Evolutionary conservation across 768 basidiomycete species (phyloP).

Genomic region (Lactarius sp.): DNA sequence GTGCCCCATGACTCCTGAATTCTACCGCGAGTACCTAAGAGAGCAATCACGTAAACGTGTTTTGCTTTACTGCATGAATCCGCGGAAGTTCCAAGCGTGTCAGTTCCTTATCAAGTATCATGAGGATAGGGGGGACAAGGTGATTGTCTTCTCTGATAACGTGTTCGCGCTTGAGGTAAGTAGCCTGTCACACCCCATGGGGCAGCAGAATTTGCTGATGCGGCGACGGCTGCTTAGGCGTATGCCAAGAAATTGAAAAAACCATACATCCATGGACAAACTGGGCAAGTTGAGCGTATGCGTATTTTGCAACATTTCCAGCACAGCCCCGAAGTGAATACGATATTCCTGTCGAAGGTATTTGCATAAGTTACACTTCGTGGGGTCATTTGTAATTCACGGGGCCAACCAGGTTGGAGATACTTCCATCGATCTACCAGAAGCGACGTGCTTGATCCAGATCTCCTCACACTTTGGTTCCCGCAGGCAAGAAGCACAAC

Average conservation of each 20-base stretch:
- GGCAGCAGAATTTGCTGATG: neutral
- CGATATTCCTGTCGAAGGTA: slow-evolving; percentile 95
- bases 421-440: slow-evolving; percentile 97
- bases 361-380: slow-evolving; percentile 7
- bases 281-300: slow-evolving; percentile 93
- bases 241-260: slow-evolving; percentile 94
- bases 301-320: slow-evolving; percentile 93
- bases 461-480: slow-evolving; percentile 99
- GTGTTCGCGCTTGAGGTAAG: slow-evolving; percentile 92
- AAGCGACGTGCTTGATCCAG: slow-evolving; percentile 98
- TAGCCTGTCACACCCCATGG: neutral
- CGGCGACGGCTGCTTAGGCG: slow-evolving; percentile 41
- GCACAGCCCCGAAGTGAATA: slow-evolving; percentile 91
- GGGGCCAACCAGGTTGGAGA: slow-evolving; percentile 71
- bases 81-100: slow-evolving; percentile 98
- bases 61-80: slow-evolving; percentile 99
- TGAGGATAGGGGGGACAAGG: slow-evolving; percentile 96
- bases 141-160: slow-evolving; percentile 99
- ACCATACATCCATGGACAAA: slow-evolving; percentile 93
- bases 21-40: slow-evolving; percentile 94
- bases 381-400: slow-evolving; percentile 21
- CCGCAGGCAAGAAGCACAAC: slow-evolving; percentile 94
- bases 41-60: slow-evolving; percentile 92
- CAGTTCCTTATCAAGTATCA: slow-evolving; percentile 99
- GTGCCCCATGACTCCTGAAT: slow-evolving; percentile 99